These are phyloP conservation scores for Pseudocercospora eumusae DNA, from an alignment of 2,329 filamentous ascomycete genomes.

Conservation along the genomic window DNA sequence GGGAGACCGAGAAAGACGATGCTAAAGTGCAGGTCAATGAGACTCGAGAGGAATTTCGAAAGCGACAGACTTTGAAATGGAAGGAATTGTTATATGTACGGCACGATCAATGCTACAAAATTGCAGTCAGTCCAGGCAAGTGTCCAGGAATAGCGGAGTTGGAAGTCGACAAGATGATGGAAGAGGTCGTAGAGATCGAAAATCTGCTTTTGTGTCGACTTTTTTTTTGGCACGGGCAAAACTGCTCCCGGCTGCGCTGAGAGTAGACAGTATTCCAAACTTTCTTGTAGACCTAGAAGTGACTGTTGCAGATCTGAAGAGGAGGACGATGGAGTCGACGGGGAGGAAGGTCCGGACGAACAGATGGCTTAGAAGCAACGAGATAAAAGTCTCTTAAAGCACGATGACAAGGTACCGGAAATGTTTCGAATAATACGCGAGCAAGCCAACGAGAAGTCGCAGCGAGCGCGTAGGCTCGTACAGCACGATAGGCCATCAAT, in stretches of 20 bases:
- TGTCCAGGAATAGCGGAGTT: slow-evolving; percentile 46
- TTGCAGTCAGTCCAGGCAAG: slow-evolving; percentile 1
- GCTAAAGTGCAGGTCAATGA: slow-evolving; percentile 48
- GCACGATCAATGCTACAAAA: slow-evolving; percentile 4
- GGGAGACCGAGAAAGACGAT: slow-evolving; percentile 10
- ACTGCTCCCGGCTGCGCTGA: slow-evolving; percentile 49
- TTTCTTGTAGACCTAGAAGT: slow-evolving; percentile 49
- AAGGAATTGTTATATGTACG: slow-evolving; percentile 20
- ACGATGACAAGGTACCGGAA: slow-evolving; percentile 10
- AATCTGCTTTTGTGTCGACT: slow-evolving; percentile 53
- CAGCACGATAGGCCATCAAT: slow-evolving; percentile 23
- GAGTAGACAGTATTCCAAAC: slow-evolving; percentile 48
- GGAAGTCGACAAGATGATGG: slow-evolving; percentile 47
- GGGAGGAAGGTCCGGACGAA: slow-evolving; percentile 17
- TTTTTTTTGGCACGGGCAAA: slow-evolving; percentile 50
- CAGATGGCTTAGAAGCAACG: slow-evolving; percentile 29
- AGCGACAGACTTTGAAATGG: slow-evolving; percentile 41
- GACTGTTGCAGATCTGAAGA: slow-evolving; percentile 47
- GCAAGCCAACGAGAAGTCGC: slow-evolving; percentile 34
- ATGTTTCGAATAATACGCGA: slow-evolving; percentile 40
- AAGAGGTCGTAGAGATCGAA: slow-evolving; percentile 54
- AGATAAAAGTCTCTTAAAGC: slow-evolving; percentile 19
- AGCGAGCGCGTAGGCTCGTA: slow-evolving; percentile 12
- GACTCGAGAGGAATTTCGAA: slow-evolving; percentile 44
- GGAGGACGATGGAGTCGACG: slow-evolving; percentile 41